phyloP scores from a whole-genome alignment of 495 filamentous ascomycete species.

The Tetracladium setigerum region DNA sequence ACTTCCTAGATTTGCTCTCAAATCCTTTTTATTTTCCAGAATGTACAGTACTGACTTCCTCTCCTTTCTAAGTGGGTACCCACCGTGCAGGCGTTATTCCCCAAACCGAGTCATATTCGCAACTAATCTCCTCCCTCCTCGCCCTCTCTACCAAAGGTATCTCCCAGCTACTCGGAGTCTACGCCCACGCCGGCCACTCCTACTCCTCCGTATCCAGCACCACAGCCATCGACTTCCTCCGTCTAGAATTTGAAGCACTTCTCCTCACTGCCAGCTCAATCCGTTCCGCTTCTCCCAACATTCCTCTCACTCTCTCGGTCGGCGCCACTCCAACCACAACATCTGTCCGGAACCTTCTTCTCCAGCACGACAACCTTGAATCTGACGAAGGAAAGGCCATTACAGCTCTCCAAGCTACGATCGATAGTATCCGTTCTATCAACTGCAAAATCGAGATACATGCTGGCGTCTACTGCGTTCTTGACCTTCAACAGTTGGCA shows the following conservation, averaged over 20 bases:
- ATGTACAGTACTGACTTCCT: too few species aligned
- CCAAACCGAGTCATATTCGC: conserved; percentile 37
- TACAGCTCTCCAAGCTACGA: conserved; percentile 9
- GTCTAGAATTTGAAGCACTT: conserved; percentile 53
- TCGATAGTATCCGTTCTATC: conserved; percentile 20
- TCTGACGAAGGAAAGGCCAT: conserved; percentile 8
- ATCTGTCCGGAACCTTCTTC: conserved; percentile 33
- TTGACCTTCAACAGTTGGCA: conserved; percentile 78
- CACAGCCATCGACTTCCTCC: conserved; percentile 50
- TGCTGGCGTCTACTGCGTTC: conserved; percentile 64
- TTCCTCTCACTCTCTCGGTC: conserved; percentile 56
- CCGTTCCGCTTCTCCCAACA: conserved; percentile 13
- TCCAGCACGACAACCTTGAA: neutral
- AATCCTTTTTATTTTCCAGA: too few species aligned
- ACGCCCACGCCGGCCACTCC: conserved; percentile 72
- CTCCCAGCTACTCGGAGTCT: conserved; percentile 56
- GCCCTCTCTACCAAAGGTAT: conserved; percentile 27
- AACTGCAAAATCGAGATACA: conserved; percentile 54
- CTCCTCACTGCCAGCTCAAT: conserved; percentile 37
- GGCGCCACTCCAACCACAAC: conserved; percentile 78
- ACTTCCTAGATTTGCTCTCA: too few species aligned
- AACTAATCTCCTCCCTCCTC: conserved; percentile 43
- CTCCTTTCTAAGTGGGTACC: conserved; percentile 39
- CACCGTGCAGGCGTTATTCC: conserved; percentile 64
- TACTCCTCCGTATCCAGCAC: conserved; percentile 45